These are phyloP conservation scores for Mycena chlorophos DNA, from an alignment of 768 basidiomycete species.

Conservation along the genomic window DNA sequence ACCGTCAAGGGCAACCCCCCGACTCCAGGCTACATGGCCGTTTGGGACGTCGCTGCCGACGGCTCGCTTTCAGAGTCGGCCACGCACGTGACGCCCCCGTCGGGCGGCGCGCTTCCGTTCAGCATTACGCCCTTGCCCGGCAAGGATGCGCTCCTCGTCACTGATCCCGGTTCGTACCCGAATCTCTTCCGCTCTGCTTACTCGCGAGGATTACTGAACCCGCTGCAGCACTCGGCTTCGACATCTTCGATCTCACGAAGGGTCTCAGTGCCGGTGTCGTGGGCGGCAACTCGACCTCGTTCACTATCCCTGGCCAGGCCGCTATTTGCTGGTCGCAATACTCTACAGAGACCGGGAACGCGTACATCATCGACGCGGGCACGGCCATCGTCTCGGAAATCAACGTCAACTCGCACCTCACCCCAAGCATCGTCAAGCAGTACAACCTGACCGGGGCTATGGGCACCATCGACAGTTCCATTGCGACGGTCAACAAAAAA, in stretches of 20 bases:
- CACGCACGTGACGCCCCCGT: neutral
- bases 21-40: conserved; percentile 32
- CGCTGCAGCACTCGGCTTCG: conserved; percentile 15
- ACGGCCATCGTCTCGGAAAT: conserved; percentile 23
- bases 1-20: conserved; percentile 34
- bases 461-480: conserved; percentile 9
- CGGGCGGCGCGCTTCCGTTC: conserved; percentile 33
- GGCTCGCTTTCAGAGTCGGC: conserved; percentile 27
- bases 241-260: conserved; percentile 15
- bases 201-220: neutral
- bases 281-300: conserved; percentile 3
- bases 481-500: conserved; percentile 11
- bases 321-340: conserved; percentile 27
- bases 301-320: conserved; percentile 19
- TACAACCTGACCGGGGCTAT: conserved; percentile 5
- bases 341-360: conserved; percentile 26
- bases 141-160: conserved; percentile 15
- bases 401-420: conserved; percentile 13
- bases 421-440: conserved; percentile 14
- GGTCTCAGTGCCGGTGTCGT: neutral
- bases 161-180: neutral
- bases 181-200: neutral
- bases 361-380: conserved; percentile 27
- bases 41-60: conserved; percentile 33
- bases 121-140: conserved; percentile 20